These are phyloP conservation scores for Penicillium ochrochloron DNA, from an alignment of 495 filamentous ascomycete species.

Conservation along the genomic window DNA sequence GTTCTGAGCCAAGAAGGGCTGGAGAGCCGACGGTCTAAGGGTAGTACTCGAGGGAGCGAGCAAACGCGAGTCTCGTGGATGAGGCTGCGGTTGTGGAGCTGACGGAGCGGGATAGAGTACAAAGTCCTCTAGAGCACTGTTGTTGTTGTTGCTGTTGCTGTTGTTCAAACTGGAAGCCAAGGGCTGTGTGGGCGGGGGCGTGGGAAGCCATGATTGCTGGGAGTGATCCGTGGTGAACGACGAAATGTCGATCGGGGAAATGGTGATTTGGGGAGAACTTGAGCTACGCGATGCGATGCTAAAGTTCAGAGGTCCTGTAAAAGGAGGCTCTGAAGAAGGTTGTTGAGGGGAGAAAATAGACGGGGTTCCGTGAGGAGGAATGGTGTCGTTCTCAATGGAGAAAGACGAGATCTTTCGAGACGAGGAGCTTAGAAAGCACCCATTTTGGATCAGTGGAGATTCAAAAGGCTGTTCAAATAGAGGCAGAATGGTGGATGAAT, in stretches of 20 bases:
- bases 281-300: conserved; percentile 57
- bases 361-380: conserved; percentile 49
- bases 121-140: conserved; percentile 52
- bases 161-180: conserved; percentile 51
- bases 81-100: conserved; percentile 39
- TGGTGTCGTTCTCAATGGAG: conserved; percentile 54
- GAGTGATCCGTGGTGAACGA: conserved; percentile 69
- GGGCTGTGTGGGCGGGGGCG: conserved; percentile 53
- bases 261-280: conserved; percentile 52
- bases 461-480: conserved; percentile 35
- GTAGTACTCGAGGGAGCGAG: conserved; percentile 43
- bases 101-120: conserved; percentile 48
- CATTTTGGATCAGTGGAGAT: conserved; percentile 47
- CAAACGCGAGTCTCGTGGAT: conserved; percentile 41
- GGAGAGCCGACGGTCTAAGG: conserved; percentile 44
- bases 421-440: conserved; percentile 54
- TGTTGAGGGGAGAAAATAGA: conserved; percentile 43
- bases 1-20: conserved; percentile 43
- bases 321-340: conserved; percentile 50
- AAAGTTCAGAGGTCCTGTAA: conserved; percentile 60
- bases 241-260: conserved; percentile 57
- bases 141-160: conserved; percentile 45
- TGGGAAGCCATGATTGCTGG: conserved; percentile 66
- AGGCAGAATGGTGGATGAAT: conserved; percentile 34
- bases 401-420: conserved; percentile 42